Percentiles rank a stretch among this genome's conserved stretches.
These are phyloP conservation scores for Acanthochlamys bracteata DNA, from an alignment of 106 monocot genomes.

Conservation along the genomic window DNA sequence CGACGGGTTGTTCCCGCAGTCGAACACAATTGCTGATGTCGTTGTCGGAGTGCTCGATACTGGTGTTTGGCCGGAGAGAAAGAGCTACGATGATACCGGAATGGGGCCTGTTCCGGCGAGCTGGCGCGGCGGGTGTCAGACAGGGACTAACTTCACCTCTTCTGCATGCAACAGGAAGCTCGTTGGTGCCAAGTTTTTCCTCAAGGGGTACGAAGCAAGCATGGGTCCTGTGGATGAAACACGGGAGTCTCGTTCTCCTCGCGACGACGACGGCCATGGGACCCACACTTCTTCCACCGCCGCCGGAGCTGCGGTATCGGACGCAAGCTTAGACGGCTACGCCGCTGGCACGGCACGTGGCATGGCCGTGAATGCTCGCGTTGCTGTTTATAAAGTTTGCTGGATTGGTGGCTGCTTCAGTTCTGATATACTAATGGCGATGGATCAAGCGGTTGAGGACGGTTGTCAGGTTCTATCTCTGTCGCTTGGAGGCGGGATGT, in stretches of 20 bases:
- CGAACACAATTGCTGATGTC: slow-evolving; percentile 46
- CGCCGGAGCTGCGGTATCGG: slow-evolving; percentile 53
- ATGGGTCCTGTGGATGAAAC: slow-evolving; percentile 70
- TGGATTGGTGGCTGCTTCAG: slow-evolving; percentile 93
- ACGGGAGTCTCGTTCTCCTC: slow-evolving; percentile 64
- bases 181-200: slow-evolving; percentile 81
- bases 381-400: slow-evolving; percentile 95
- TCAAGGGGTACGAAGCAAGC: slow-evolving; percentile 75
- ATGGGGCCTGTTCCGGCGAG: slow-evolving; percentile 63
- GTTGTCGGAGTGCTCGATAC: slow-evolving; percentile 93
- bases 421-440: slow-evolving; percentile 84
- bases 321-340: slow-evolving; percentile 66
- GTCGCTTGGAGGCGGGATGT: slow-evolving; percentile 79
- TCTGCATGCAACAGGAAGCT: slow-evolving; percentile 84
- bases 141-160: slow-evolving; percentile 47
- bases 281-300: slow-evolving; percentile 89
- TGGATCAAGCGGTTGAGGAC: slow-evolving; percentile 78
- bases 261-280: slow-evolving; percentile 92
- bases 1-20: slow-evolving; percentile 19
- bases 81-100: slow-evolving; percentile 77
- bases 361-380: slow-evolving; percentile 57
- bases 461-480: slow-evolving; percentile 82
- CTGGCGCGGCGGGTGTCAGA: slow-evolving; percentile 79
- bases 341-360: slow-evolving; percentile 84
- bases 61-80: slow-evolving; percentile 80